Base-by-base conservation (phyloP, 352 stramenopile genomes). In the Globisporangium carolinianum region DNA sequence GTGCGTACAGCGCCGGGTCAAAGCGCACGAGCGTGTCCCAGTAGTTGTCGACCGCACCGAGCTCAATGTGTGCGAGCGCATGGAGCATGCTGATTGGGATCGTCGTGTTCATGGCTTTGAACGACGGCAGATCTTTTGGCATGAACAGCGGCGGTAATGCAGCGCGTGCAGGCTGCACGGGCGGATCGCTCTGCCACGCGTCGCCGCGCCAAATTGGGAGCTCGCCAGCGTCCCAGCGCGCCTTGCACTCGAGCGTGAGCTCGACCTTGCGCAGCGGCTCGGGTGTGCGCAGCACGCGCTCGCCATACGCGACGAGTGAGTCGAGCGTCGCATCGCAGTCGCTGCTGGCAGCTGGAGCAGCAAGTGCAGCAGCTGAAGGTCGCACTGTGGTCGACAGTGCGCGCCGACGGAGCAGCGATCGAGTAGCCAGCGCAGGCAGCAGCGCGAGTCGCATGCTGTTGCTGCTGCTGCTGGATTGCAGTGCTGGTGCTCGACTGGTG, bases 41-140 rank as follows among this genome's bases (percentile, higher is more conserved):
- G 62, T 94, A 94, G 56, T 94, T 94, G 63, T 94, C 84, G 56
- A 94, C 86, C 2, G 84, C 84, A 15, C 84, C 84, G 46, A 94
- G 72, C 58, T 94, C 84, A 61, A 94, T 94, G 67, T 94, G 84
- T 18, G 73, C 84, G n/a, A 94, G 69, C 6, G 80, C 78, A 48
- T 94, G 84, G 8, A 94, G 69, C 73, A 94, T 94, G 55, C 75
- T 67, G 32, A 92, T 67, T 0, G 80, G 75, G 36, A 92, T 83
- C 49, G 67, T 64, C n/a, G 72, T 71, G 58, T 83, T 62, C 46
- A 89, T 67, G 58, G 79, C 65, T 55, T 92, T 94, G 45, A 83
- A 69, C 10, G 55, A 76, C 36, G 84, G 84, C 76, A 94, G 81
- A 32, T 83, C 57, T 57, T 90, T 92, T 14, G 83, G 76, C n/a